phyloP scores from a whole-genome alignment of 1,284 basidiomycete species.

The Austropuccinia psidii region DNA sequence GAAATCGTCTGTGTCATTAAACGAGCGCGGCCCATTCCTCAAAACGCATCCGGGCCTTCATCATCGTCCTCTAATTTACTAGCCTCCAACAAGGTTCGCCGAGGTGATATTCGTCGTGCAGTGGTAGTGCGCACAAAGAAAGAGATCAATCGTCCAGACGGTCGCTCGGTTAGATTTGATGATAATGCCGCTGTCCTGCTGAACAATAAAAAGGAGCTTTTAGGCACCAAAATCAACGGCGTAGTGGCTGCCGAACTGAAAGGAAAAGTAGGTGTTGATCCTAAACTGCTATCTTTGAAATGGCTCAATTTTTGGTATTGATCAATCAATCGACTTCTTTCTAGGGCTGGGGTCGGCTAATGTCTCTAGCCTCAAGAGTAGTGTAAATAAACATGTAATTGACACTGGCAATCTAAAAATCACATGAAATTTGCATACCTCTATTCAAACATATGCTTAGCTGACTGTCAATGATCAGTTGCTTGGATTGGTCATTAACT shows the following conservation, averaged over 20 bases:
- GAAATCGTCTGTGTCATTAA: slow-evolving; percentile 96
- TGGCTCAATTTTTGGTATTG: not conserved
- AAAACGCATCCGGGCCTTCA: slow-evolving; percentile 23
- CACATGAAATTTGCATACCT: no score
- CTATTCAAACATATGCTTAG: no score
- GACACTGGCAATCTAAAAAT: no score
- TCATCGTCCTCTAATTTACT: slow-evolving; percentile 39
- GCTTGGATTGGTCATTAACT: no score
- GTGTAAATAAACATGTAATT: no score
- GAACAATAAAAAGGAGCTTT: slow-evolving; percentile 94
- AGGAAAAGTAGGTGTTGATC: slow-evolving; percentile 53
- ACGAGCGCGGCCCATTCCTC: slow-evolving; percentile 69
- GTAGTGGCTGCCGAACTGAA: slow-evolving; percentile 85
- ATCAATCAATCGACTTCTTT: not conserved
- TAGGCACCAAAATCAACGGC: slow-evolving; percentile 88
- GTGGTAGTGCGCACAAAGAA: slow-evolving; percentile 89
- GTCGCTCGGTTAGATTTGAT: slow-evolving; percentile 79
- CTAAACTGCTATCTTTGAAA: not conserved
- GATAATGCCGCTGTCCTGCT: slow-evolving; percentile 94
- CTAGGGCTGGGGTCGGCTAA: slow-evolving; percentile 32
- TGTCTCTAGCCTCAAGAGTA: slow-evolving; percentile 30
- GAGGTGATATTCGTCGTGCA: slow-evolving; percentile 86
- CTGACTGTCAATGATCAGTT: no score
- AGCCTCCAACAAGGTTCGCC: slow-evolving; percentile 56
- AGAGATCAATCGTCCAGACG: slow-evolving; percentile 72